Evolutionary conservation across 805 yeast genomes (phyloP).

Genomic region (Wickerhamiella alocasiicola): DNA sequence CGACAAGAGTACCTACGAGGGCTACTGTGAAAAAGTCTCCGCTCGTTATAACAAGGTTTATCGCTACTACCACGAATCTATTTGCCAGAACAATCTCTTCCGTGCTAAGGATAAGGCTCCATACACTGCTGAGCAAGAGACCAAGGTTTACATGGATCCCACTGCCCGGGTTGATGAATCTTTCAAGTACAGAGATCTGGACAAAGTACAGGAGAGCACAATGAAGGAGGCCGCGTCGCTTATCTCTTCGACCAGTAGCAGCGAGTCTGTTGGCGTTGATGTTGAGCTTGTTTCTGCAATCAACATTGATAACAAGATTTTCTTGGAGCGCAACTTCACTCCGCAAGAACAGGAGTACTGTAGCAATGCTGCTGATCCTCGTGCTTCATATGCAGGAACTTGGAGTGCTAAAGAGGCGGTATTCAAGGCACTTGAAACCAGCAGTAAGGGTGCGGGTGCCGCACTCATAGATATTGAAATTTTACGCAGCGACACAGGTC

Average conservation of each 20-base stretch:
- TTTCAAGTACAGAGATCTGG: conserved; percentile 21
- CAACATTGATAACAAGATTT: conserved; percentile 80
- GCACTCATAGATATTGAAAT: conserved; percentile 85
- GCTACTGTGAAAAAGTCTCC: conserved; percentile 57
- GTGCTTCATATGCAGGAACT: conserved; percentile 89
- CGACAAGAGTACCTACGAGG: conserved; percentile 55
- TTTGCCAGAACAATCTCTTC: conserved; percentile 81
- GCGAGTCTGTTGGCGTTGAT: conserved; percentile 87
- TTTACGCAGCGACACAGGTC: conserved; percentile 62
- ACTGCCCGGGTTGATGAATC: conserved; percentile 57
- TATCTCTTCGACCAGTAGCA: conserved; percentile 32
- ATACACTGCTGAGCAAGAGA: conserved; percentile 77
- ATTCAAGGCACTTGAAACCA: conserved; percentile 85
- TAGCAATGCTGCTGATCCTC: conserved; percentile 55
- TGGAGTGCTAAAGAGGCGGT: conserved; percentile 99
- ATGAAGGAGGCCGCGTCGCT: conserved; percentile 9
- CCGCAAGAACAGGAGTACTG: conserved; percentile 69
- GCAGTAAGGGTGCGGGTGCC: conserved; percentile 91
- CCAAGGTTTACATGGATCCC: conserved; percentile 89
- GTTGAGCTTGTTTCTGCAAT: conserved; percentile 78
- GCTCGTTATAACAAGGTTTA: conserved; percentile 81
- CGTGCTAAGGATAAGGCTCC: conserved; percentile 91
- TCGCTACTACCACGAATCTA: conserved; percentile 91
- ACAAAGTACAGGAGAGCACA: conserved; percentile 29
- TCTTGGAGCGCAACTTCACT: conserved; percentile 87